Evolutionary conservation across 306 rosid species (phyloP).

Genomic region (Glycine tomentella): DNA sequence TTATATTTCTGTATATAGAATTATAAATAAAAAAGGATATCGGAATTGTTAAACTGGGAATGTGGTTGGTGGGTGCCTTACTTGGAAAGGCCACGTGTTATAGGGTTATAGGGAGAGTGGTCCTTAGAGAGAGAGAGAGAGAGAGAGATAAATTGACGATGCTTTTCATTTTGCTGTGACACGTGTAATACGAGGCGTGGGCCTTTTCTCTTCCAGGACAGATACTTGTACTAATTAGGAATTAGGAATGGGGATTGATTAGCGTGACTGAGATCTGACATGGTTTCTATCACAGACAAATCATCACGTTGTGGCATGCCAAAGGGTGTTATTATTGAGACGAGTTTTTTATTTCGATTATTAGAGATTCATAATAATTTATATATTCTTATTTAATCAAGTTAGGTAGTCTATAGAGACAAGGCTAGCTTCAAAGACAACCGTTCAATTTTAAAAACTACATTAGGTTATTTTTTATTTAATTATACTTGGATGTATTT

Average conservation of each 20-base stretch:
- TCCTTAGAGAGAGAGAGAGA: slow-evolving; percentile 45
- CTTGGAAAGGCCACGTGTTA: slow-evolving; percentile 46
- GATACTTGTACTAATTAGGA: background rate
- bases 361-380: too few species aligned
- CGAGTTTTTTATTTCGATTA: too few species aligned
- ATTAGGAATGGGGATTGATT: background rate
- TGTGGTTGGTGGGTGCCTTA: slow-evolving; percentile 41
- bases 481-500: too few species aligned
- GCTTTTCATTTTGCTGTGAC: slow-evolving; percentile 44
- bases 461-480: too few species aligned
- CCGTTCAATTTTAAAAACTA: too few species aligned
- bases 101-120: slow-evolving; percentile 39
- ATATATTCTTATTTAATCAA: too few species aligned
- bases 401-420: too few species aligned
- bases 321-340: too few species aligned
- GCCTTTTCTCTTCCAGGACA: slow-evolving; percentile 12
- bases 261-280: background rate
- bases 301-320: too few species aligned
- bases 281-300: background rate
- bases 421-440: too few species aligned
- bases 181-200: slow-evolving; percentile 48
- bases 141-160: slow-evolving; percentile 41
- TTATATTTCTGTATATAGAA: background rate
- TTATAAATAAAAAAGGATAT: background rate
- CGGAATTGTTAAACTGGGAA: slow-evolving; percentile 40